A percentile compares a stretch with the other conserved stretches of the same genome.
These are phyloP conservation scores for Thermoascus crustaceus DNA, from an alignment of 2,329 filamentous ascomycete genomes.

Conservation along the genomic window DNA sequence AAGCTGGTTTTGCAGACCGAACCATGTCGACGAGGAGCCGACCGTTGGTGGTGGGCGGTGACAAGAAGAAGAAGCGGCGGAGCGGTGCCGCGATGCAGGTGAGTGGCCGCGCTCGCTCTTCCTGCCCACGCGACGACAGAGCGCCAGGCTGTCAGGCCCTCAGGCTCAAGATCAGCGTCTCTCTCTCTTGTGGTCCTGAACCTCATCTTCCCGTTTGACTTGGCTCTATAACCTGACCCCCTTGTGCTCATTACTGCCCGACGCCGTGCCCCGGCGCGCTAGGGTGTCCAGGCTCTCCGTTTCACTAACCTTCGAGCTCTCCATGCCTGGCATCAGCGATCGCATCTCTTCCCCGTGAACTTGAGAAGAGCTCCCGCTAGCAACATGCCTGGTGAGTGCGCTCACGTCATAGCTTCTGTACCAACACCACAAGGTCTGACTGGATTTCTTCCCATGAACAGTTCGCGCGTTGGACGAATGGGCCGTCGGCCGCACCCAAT, in stretches of 20 bases:
- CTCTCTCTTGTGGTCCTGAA: background rate
- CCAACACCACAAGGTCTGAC: constrained; percentile 3
- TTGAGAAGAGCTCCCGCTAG: constrained; percentile 15
- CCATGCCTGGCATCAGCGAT: constrained; percentile 22
- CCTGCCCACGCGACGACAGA: too few relatives aligned
- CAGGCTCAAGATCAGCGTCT: too few relatives aligned
- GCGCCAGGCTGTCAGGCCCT: too few relatives aligned
- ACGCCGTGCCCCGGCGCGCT: too few relatives aligned
- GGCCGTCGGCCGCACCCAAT: constrained; percentile 46
- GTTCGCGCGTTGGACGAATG: constrained; percentile 50
- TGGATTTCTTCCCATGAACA: constrained; percentile 13
- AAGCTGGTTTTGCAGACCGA: too few relatives aligned
- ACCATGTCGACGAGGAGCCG: too few relatives aligned
- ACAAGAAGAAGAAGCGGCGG: too few relatives aligned
- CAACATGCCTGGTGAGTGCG: constrained; percentile 31
- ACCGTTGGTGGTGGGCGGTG: constrained; percentile 1
- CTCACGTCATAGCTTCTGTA: constrained; percentile 6
- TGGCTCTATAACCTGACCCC: too few relatives aligned
- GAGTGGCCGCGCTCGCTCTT: constrained; percentile 1
- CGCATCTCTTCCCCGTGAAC: constrained; percentile 13
- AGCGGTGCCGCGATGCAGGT: background rate
- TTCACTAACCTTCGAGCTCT: constrained; percentile 11
- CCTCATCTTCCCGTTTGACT: too few relatives aligned
- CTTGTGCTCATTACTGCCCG: too few relatives aligned
- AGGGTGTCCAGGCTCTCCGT: too few relatives aligned